A percentile compares a stretch with the other conserved stretches of the same genome.
These are phyloP conservation scores for Priceomyces melissophilus DNA, from an alignment of 805 yeast species.

Conservation along the genomic window DNA sequence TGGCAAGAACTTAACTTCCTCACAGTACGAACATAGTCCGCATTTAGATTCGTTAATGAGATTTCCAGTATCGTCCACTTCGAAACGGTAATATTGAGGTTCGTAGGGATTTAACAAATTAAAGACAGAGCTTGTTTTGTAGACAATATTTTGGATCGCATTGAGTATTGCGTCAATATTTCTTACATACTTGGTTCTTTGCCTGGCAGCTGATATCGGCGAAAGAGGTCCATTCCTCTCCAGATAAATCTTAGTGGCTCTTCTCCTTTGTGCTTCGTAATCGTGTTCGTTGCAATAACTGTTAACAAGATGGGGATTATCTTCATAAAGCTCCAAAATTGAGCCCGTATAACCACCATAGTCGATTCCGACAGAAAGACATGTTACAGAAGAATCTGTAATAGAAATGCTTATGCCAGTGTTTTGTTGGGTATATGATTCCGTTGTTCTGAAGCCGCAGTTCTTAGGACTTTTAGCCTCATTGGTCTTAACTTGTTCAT, in stretches of 20 bases:
- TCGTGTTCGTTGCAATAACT: constrained; percentile 6
- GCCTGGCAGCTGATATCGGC: constrained; percentile 6
- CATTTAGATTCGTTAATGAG: constrained; percentile 23
- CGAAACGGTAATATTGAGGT: constrained; percentile 28
- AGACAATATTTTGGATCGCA: constrained; percentile 20
- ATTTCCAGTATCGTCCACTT: constrained; percentile 18
- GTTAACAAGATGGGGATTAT: constrained; percentile 5
- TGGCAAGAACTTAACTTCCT: constrained; percentile 25
- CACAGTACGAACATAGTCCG: constrained; percentile 33
- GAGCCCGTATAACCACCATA: constrained; percentile 18
- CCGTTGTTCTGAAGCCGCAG: too few relatives aligned
- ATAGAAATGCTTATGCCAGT: constrained; percentile 1
- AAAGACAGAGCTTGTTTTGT: constrained; percentile 20
- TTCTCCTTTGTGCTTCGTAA: not conserved
- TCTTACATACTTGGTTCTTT: constrained; percentile 12
- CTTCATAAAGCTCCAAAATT: constrained; percentile 5
- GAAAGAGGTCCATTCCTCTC: not conserved
- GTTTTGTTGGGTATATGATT: too few relatives aligned
- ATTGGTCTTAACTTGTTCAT: too few relatives aligned
- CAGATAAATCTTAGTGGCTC: constrained; percentile 2
- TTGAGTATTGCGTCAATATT: constrained; percentile 9
- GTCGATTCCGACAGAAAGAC: constrained; percentile 17
- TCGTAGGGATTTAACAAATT: constrained; percentile 24
- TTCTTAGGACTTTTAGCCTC: too few relatives aligned
- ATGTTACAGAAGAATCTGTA: constrained; percentile 14